A percentile compares a stretch with the other conserved stretches of the same genome.
Conservation (phyloP, 2,329 filamentous ascomycete species). For the Cordyceps farinosa region DNA sequence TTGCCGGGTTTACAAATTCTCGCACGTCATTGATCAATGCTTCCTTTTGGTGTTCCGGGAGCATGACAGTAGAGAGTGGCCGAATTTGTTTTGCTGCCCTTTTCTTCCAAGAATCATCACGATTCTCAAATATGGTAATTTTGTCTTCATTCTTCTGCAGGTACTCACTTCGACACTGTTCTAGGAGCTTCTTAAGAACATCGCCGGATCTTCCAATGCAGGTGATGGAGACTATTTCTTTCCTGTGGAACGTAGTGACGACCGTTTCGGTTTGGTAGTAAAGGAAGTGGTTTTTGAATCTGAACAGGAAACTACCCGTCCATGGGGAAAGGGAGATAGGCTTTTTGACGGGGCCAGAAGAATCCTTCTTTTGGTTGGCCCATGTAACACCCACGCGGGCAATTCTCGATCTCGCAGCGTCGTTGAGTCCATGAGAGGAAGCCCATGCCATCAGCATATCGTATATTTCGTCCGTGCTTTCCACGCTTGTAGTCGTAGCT, state of each 20-base stretch:
- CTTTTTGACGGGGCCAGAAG: not conserved
- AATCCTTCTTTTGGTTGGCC: not conserved
- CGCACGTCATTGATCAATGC: conserved; percentile 3
- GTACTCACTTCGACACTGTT: not conserved
- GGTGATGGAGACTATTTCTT: not conserved
- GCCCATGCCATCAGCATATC: conserved; percentile 5
- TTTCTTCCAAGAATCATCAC: not conserved
- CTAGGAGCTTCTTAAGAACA: not conserved
- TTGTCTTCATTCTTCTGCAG: not conserved
- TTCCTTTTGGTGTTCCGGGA: not conserved
- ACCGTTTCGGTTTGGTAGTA: not conserved
- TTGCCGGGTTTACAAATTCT: conserved; percentile 3
- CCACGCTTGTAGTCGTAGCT: not conserved
- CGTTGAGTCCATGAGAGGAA: not conserved
- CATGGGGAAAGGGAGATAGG: not conserved
- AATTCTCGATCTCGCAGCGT: not conserved
- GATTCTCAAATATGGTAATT: not conserved
- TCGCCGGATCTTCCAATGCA: not conserved
- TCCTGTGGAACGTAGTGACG: not conserved
- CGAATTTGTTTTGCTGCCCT: not conserved
- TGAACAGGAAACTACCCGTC: not conserved
- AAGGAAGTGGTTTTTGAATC: not conserved
- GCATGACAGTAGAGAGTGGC: not conserved
- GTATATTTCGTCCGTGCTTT: not conserved
- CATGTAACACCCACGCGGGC: not conserved